Percentiles rank a stretch among this genome's conserved stretches.
These are phyloP conservation scores for Neonectria punicea DNA, from an alignment of 2,329 filamentous ascomycete species.

Conservation along the genomic window DNA sequence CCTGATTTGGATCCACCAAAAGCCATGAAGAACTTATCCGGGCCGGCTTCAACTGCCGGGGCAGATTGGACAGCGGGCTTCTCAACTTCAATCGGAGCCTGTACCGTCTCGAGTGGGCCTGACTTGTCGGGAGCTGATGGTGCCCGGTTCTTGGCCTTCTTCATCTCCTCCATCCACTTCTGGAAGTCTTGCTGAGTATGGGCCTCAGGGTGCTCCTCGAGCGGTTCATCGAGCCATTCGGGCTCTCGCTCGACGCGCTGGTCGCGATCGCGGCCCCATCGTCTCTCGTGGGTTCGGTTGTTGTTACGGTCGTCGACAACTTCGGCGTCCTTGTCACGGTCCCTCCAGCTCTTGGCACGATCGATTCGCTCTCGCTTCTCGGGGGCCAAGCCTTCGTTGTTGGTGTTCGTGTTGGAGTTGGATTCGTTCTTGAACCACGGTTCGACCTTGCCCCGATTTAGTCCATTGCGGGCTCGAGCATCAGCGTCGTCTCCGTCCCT, in stretches of 20 bases:
- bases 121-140: conserved; percentile 52
- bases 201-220: conserved; percentile 73
- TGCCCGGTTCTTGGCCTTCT: conserved; percentile 65
- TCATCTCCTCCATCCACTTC: conserved; percentile 94
- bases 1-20: conserved; percentile 56
- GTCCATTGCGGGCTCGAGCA: conserved; percentile 70
- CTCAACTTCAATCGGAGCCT: conserved; percentile 56
- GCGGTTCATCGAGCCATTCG: conserved; percentile 86
- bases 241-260: conserved; percentile 80
- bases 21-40: conserved; percentile 81
- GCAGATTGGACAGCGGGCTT: conserved; percentile 68
- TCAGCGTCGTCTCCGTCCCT: conserved; percentile 65
- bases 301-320: conserved; percentile 67
- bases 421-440: conserved; percentile 78
- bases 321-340: conserved; percentile 57
- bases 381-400: conserved; percentile 44
- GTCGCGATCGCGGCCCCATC: conserved; percentile 68
- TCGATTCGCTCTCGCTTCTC: conserved; percentile 66
- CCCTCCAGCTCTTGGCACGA: conserved; percentile 70
- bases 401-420: conserved; percentile 43
- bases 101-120: conserved; percentile 46
- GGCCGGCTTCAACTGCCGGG: conserved; percentile 72
- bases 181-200: conserved; percentile 93
- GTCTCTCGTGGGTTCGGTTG: conserved; percentile 58
- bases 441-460: conserved; percentile 72